phyloP scores from a whole-genome alignment of 371 early-diverging fungal species.

The Haplosporangium sp. region DNA sequence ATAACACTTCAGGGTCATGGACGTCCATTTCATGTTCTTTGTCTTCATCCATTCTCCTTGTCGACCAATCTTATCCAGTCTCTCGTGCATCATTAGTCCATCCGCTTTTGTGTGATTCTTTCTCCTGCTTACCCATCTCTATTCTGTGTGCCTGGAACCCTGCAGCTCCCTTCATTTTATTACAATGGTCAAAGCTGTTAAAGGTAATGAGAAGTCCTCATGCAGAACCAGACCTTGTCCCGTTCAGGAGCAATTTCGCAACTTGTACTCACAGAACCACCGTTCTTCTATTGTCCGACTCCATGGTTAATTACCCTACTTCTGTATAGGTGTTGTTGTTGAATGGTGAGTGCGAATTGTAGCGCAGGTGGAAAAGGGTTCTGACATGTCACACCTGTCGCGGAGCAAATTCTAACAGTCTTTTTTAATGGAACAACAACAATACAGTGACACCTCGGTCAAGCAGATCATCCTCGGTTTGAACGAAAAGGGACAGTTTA shows the following conservation, averaged over 20 bases:
- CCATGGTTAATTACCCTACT: not conserved
- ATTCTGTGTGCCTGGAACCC: not conserved
- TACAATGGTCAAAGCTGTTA: conserved; percentile 50
- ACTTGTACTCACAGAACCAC: not conserved
- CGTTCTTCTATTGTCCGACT: not conserved
- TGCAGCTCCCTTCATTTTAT: not conserved
- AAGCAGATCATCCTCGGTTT: conserved; percentile 84
- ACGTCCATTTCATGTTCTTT: not conserved
- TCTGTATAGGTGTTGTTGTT: conserved; percentile 30
- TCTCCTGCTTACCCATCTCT: not conserved
- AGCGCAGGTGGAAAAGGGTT: too few species aligned
- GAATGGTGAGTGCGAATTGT: conserved; percentile 24
- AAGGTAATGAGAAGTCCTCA: conserved; percentile 15
- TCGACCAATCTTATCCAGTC: not conserved
- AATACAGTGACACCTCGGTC: conserved; percentile 78
- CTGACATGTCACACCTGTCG: not conserved
- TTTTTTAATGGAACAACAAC: not conserved
- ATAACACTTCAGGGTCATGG: too few species aligned
- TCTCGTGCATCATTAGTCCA: not conserved
- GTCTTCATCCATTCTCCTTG: not conserved
- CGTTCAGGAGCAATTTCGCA: not conserved
- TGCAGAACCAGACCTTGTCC: not conserved
- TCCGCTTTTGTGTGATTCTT: not conserved
- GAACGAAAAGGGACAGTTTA: conserved; percentile 78
- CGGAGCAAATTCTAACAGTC: conserved; percentile 5